Evolutionary conservation across 768 basidiomycete genomes (phyloP), one percentile per base, ranked within the genome.

Genomic region (Phaeolepiota aurea): DNA sequence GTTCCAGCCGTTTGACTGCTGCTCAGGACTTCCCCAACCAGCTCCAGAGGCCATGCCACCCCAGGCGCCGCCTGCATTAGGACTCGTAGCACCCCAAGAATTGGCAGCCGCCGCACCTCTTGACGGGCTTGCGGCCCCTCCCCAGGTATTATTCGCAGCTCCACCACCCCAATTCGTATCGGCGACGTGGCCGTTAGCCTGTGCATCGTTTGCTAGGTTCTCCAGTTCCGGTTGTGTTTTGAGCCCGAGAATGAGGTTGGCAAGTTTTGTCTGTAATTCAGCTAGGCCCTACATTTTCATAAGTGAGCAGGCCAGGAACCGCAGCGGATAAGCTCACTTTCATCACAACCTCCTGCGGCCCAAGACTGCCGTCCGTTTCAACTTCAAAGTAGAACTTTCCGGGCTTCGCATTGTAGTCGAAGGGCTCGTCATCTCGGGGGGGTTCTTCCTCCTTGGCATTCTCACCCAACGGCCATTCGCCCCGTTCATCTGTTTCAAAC

Each of bases 371-470:
- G 46, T 92, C 91, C 12, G 89, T 89, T 64, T 99, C 96, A 3
- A 94, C 87, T 46, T 91, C 86, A 49, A 92, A 78, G 60, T 98
- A 99, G 58, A 94, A 99, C 56, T 84, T 85, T 28, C 77, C 74
- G 3, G 96, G 87, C 54, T 87, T 81, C 20, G 89, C 88, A 37
- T 78, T 77, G 60, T 77, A 97, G 56, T 97, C 89, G 54, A 97
- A 98, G 3, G 70, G 70, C 54, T 85, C 79, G 48, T 87, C 82
- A 37, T 90, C 87, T 40, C 84, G 69, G 2, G 80, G 82, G 1
- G 79, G 60, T 52, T 89, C 86, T 59, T 93, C 90, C 54, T 90
- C 82, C 45, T 74, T 69, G 12, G 85, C 87, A 56, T 98, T 98
- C 25, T 79, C 75, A 48, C 87, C 78, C 5, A 93, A 59, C 0